These are phyloP conservation scores for Podospora australis DNA, from an alignment of 495 filamentous ascomycete species.

Conservation along the genomic window DNA sequence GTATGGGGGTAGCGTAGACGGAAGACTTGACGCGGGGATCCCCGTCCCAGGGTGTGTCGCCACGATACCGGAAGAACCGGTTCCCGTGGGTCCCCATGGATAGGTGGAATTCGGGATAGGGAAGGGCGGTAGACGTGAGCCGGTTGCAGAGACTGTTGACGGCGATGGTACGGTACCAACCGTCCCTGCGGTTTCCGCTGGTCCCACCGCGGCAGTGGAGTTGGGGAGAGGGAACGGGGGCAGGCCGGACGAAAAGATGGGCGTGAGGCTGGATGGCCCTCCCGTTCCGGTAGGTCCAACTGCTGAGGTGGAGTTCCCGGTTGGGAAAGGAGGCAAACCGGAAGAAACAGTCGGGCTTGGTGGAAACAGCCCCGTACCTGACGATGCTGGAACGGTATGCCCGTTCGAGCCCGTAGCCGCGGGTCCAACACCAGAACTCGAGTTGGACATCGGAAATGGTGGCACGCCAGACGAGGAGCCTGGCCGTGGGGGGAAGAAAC, in stretches of 20 bases:
- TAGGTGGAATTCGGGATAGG: background rate
- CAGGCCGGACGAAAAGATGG: background rate
- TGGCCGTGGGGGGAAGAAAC: background rate
- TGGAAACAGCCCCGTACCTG: background rate
- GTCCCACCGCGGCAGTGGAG: background rate
- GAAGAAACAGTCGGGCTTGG: background rate
- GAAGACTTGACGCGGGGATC: conserved; percentile 1
- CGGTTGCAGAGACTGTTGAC: background rate
- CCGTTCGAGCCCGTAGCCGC: background rate
- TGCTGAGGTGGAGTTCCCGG: background rate
- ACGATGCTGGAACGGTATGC: background rate
- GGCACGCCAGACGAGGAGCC: background rate
- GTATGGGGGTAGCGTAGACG: background rate
- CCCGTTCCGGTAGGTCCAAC: background rate
- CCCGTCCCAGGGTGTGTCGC: too few species aligned
- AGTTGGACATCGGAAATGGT: background rate
- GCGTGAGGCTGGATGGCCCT: background rate
- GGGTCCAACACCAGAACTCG: background rate
- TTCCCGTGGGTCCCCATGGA: background rate
- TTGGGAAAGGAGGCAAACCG: conserved; percentile 1
- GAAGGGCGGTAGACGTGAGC: background rate
- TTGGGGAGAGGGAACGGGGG: background rate
- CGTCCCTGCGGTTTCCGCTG: background rate
- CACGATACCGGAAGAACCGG: too few species aligned
- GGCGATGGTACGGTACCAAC: background rate